These are phyloP conservation scores for Candida endomychidarum DNA, from an alignment of 805 yeast species.

Conservation along the genomic window DNA sequence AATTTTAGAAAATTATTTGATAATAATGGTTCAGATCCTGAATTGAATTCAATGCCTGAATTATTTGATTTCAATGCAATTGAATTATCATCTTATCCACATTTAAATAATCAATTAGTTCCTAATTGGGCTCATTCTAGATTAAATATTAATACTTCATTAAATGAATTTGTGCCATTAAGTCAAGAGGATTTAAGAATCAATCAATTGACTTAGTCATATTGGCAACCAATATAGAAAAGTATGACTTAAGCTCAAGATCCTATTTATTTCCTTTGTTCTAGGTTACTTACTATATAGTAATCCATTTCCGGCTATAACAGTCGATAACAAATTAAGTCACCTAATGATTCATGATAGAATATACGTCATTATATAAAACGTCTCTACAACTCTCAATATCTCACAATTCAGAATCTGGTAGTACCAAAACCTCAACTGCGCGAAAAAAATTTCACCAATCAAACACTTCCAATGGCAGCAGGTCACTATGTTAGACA, in stretches of 20 bases:
- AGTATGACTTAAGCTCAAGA: too few relatives aligned
- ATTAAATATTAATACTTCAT: conserved; percentile 14
- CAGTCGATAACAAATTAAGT: neutral
- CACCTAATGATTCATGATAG: conserved; percentile 6
- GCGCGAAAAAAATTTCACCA: conserved; percentile 7
- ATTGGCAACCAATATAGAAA: too few relatives aligned
- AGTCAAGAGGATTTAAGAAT: conserved; percentile 13
- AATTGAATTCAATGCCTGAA: conserved; percentile 45
- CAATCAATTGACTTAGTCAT: conserved; percentile 8
- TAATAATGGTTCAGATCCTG: conserved; percentile 42
- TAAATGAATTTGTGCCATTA: conserved; percentile 16
- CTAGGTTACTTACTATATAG: conserved; percentile 4
- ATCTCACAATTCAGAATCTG: neutral
- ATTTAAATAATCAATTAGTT: conserved; percentile 37
- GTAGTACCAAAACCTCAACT: too few relatives aligned
- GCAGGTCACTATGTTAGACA: conserved; percentile 47
- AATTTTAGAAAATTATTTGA: conserved; percentile 43
- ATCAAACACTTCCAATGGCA: conserved; percentile 30
- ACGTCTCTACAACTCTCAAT: neutral
- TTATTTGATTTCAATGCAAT: conserved; percentile 53
- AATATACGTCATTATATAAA: conserved; percentile 5
- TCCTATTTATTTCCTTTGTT: too few relatives aligned
- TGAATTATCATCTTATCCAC: conserved; percentile 48
- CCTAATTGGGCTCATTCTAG: conserved; percentile 35
- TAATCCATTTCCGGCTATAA: neutral